phyloP scores from a whole-genome alignment of 2,329 filamentous ascomycete species.

The Fusarium sororula region DNA sequence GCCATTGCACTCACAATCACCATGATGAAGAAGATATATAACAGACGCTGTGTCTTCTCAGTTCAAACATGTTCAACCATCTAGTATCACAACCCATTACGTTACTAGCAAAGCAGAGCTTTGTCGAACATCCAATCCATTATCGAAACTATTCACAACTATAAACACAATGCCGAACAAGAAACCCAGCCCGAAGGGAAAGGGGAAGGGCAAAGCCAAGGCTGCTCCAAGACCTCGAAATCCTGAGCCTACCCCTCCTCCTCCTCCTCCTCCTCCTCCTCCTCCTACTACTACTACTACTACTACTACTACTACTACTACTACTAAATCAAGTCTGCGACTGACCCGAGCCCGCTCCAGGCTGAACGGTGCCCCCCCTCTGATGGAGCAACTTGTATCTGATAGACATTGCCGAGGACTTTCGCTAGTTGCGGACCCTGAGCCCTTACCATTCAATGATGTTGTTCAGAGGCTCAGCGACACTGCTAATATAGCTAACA shows the following conservation, averaged over 20 bases:
- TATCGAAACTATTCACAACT: neutral
- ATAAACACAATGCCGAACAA: slow-evolving; percentile 8
- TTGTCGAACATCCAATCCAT: neutral
- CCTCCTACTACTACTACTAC: too few relatives aligned
- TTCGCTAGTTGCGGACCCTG: slow-evolving; percentile 24
- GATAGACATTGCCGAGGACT: slow-evolving; percentile 2
- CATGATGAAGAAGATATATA: neutral
- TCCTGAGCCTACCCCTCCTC: neutral
- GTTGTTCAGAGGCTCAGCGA: slow-evolving; percentile 10
- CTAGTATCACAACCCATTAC: neutral
- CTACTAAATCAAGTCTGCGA: neutral
- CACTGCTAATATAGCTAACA: neutral
- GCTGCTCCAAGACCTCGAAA: neutral
- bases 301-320: too few relatives aligned
- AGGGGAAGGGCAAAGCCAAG: neutral
- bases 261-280: neutral
- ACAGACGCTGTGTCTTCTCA: neutral
- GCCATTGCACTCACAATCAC: neutral
- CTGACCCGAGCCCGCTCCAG: slow-evolving; percentile 36
- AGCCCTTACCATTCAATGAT: slow-evolving; percentile 11
- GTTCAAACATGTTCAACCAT: neutral
- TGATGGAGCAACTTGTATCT: slow-evolving; percentile 38
- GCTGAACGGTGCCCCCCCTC: slow-evolving; percentile 30
- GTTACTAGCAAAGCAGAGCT: neutral
- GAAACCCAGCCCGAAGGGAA: neutral